Evolutionary conservation across 73 alveolate species (phyloP).

Genomic region (Paraurostyla sp.): DNA sequence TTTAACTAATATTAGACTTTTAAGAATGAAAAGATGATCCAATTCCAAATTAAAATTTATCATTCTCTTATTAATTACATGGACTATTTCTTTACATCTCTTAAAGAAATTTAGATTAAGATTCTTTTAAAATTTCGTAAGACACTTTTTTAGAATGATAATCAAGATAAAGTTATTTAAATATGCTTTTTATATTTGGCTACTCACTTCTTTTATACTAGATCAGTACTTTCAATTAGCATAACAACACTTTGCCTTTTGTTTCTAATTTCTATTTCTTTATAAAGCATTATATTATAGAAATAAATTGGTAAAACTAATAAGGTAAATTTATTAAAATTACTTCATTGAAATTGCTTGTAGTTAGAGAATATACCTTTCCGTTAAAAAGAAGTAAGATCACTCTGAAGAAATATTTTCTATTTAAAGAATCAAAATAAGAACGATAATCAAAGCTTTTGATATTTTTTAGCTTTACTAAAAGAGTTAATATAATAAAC

Average conservation of each 20-base stretch:
- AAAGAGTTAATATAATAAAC: not conserved
- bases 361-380: constrained; percentile 5
- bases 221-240: too few relatives aligned
- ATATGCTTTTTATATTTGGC: too few relatives aligned
- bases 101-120: not conserved
- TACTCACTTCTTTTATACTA: too few relatives aligned
- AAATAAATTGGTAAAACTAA: too few relatives aligned
- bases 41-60: not conserved
- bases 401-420: not conserved
- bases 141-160: not conserved
- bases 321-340: too few relatives aligned
- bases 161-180: constrained; percentile 3
- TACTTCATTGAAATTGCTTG: not conserved
- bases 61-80: not conserved
- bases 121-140: constrained; percentile 26
- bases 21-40: constrained; percentile 11
- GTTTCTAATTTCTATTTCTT: too few relatives aligned
- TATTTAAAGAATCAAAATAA: not conserved
- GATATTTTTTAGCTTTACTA: constrained; percentile 26
- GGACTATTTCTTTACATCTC: not conserved
- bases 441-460: constrained; percentile 30
- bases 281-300: too few relatives aligned
- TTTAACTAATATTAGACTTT: not conserved
- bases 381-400: not conserved
- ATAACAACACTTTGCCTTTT: too few relatives aligned